phyloP scores from a whole-genome alignment of 352 stramenopile species.

The Thalassiosira delicatula region DNA sequence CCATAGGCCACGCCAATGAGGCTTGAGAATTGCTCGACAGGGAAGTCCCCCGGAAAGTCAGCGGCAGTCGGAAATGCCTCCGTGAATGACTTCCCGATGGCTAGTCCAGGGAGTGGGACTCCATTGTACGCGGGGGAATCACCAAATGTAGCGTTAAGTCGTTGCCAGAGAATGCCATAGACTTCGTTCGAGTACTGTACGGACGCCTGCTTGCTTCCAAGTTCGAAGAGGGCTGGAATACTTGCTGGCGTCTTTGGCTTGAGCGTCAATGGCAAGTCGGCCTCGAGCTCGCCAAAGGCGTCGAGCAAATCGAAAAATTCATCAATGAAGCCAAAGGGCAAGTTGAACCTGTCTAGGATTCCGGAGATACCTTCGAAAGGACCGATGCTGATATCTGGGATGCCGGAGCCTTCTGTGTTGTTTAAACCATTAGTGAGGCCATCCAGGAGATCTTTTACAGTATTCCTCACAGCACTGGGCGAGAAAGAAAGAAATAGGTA shows the following conservation, averaged over 20 bases:
- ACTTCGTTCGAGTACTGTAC: constrained; percentile 20
- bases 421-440: background rate
- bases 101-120: constrained; percentile 25
- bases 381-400: background rate
- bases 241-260: constrained; percentile 31
- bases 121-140: constrained; percentile 26
- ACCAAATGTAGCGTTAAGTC: constrained; percentile 2
- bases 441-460: constrained; percentile 18
- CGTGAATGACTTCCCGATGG: constrained; percentile 30
- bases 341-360: constrained; percentile 37
- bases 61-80: constrained; percentile 13
- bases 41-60: constrained; percentile 28
- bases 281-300: constrained; percentile 11
- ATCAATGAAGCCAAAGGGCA: constrained; percentile 36
- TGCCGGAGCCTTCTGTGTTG: no score
- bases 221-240: constrained; percentile 33
- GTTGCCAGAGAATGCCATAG: constrained; percentile 22
- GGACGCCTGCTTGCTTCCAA: constrained; percentile 40
- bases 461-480: constrained; percentile 14
- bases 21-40: constrained; percentile 31
- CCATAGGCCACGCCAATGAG: constrained; percentile 42
- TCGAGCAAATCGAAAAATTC: constrained; percentile 18
- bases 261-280: constrained; percentile 20
- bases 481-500: no score
- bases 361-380: constrained; percentile 23